Conservation (phyloP, 2,329 filamentous ascomycete species). For the Trichoderma asperellum region DNA sequence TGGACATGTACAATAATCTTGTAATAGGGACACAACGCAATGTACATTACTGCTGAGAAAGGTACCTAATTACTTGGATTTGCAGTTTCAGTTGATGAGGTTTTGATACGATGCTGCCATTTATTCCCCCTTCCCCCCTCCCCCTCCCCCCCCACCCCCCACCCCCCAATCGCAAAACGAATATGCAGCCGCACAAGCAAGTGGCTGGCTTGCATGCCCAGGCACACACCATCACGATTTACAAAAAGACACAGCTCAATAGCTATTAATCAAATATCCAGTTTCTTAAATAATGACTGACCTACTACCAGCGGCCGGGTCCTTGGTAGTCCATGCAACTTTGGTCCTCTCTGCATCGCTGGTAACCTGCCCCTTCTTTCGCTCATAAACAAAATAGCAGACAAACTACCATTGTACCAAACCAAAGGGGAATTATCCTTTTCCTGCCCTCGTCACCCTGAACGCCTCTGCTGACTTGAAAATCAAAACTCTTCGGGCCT, state of each 20-base stretch:
- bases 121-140: too few relatives aligned
- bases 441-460: constrained; percentile 28
- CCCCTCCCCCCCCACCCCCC: too few relatives aligned
- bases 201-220: too few relatives aligned
- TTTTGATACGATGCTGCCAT: too few relatives aligned
- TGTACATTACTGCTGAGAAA: too few relatives aligned
- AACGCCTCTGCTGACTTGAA: constrained; percentile 33
- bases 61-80: too few relatives aligned
- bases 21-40: too few relatives aligned
- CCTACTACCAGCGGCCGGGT: background rate
- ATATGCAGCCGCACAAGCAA: too few relatives aligned
- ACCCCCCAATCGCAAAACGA: too few relatives aligned
- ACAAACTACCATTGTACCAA: constrained; percentile 21
- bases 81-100: too few relatives aligned
- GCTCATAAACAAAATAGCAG: constrained; percentile 1
- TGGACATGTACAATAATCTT: too few relatives aligned
- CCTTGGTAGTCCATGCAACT: background rate
- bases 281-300: background rate
- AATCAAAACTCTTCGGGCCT: constrained; percentile 1
- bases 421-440: constrained; percentile 37
- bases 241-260: background rate
- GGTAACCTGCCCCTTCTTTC: background rate
- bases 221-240: background rate
- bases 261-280: background rate
- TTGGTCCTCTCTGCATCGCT: background rate